Percentiles rank a stretch among this genome's conserved stretches.
Evolutionary conservation across 2,329 filamentous ascomycete genomes (phyloP).

Genomic region (Cladophialophora bantiana): DNA sequence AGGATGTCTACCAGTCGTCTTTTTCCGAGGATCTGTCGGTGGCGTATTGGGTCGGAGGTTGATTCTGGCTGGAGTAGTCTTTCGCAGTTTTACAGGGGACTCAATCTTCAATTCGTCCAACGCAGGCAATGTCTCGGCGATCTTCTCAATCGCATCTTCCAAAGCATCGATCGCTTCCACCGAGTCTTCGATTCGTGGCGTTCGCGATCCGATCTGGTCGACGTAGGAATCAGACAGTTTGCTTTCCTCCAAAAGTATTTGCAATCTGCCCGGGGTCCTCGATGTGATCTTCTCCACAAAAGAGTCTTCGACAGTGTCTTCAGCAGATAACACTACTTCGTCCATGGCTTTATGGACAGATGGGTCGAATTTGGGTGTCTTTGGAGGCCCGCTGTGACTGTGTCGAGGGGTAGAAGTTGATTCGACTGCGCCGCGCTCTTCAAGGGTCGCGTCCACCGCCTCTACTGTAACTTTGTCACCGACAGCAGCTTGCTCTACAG

Average conservation of each 20-base stretch:
- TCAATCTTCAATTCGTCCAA: slow-evolving; percentile 35
- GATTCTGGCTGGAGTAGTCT: slow-evolving; percentile 21
- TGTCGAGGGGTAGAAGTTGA: slow-evolving; percentile 11
- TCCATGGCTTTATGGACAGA: slow-evolving; percentile 34
- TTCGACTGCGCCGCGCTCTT: slow-evolving; percentile 11
- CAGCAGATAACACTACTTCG: slow-evolving; percentile 13
- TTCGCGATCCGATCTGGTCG: slow-evolving; percentile 35
- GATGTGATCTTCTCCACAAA: slow-evolving; percentile 43
- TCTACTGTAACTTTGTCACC: background rate
- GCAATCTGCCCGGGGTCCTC: slow-evolving; percentile 41
- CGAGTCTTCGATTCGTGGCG: slow-evolving; percentile 51
- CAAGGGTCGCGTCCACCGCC: slow-evolving; percentile 14
- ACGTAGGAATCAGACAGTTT: slow-evolving; percentile 34
- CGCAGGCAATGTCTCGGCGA: slow-evolving; percentile 50
- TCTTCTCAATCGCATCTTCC: slow-evolving; percentile 59
- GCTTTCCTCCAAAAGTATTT: slow-evolving; percentile 13
- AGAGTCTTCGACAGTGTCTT: slow-evolving; percentile 39
- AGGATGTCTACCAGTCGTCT: slow-evolving; percentile 29
- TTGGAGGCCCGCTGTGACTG: slow-evolving; percentile 19
- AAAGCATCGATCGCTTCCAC: slow-evolving; percentile 60
- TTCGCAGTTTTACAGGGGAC: slow-evolving; percentile 34
- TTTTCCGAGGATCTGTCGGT: slow-evolving; percentile 8
- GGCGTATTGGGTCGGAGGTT: slow-evolving; percentile 5
- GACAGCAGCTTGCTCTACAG: slow-evolving; percentile 6
- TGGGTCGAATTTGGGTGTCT: slow-evolving; percentile 42